These are phyloP conservation scores for Cystofilobasidium macerans DNA, from an alignment of 768 basidiomycete species.

Conservation along the genomic window DNA sequence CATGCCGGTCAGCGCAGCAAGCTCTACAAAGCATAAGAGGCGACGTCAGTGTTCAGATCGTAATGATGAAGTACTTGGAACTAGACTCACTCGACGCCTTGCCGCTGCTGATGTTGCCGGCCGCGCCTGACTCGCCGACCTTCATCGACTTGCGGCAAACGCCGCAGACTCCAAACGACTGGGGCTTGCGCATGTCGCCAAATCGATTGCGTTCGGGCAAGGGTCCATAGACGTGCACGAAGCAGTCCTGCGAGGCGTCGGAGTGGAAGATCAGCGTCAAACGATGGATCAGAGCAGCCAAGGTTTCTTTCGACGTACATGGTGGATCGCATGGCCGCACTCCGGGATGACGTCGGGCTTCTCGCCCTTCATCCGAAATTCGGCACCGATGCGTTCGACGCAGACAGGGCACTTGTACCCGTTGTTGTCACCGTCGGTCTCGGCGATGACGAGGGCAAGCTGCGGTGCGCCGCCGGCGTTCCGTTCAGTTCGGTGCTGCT, in stretches of 20 bases:
- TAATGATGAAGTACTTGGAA: too few relatives aligned
- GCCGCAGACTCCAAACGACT: constrained; percentile 75
- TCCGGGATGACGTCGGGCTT: constrained; percentile 95
- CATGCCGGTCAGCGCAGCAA: constrained; percentile 87
- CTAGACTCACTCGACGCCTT: constrained; percentile 69
- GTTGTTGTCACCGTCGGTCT: constrained; percentile 45
- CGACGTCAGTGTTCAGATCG: constrained; percentile 10
- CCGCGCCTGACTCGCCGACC: constrained; percentile 53
- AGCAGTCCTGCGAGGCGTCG: constrained; percentile 60
- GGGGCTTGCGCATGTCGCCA: constrained; percentile 50
- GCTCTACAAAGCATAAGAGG: constrained; percentile 49
- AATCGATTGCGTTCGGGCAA: constrained; percentile 44
- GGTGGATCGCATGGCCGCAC: constrained; percentile 95
- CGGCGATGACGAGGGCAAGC: constrained; percentile 14
- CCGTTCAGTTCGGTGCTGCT: not conserved
- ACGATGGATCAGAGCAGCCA: not conserved
- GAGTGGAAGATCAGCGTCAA: not conserved
- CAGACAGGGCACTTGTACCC: constrained; percentile 94
- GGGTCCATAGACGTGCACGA: constrained; percentile 90
- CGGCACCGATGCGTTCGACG: constrained; percentile 84
- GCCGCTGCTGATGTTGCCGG: constrained; percentile 48
- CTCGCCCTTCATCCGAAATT: constrained; percentile 86
- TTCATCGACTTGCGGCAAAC: constrained; percentile 96
- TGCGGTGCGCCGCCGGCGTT: not conserved
- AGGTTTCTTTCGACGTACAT: constrained; percentile 46